These are phyloP conservation scores for Stevia rebaudiana DNA, from an alignment of 140 eudicot genomes.

Conservation along the genomic window DNA sequence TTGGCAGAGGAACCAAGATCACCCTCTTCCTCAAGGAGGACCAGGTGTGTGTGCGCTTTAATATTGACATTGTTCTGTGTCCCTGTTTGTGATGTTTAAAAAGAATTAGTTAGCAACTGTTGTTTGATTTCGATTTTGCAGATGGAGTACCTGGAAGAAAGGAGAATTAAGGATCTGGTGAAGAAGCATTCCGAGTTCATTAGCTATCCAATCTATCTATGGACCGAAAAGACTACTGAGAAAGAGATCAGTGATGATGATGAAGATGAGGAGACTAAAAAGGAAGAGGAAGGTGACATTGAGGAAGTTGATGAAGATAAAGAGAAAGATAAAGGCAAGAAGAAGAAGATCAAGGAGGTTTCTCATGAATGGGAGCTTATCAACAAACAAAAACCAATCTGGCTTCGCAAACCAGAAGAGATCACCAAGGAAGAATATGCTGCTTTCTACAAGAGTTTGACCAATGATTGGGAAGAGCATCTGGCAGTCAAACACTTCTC, in stretches of 20 bases:
- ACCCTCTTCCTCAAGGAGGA: constrained; percentile 74
- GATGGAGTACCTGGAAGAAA: constrained; percentile 67
- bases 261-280: constrained; percentile 44
- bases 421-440: constrained; percentile 75
- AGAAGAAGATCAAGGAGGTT: constrained; percentile 69
- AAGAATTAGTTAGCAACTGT: background rate
- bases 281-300: constrained; percentile 68
- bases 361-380: constrained; percentile 72
- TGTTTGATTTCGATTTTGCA: constrained; percentile 15
- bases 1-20: constrained; percentile 71
- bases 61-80: background rate
- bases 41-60: constrained; percentile 27
- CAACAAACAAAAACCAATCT: constrained; percentile 72
- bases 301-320: constrained; percentile 69
- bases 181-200: constrained; percentile 76
- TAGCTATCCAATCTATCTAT: constrained; percentile 65
- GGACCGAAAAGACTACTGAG: constrained; percentile 70
- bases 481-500: constrained; percentile 72
- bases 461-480: constrained; percentile 79
- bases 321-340: constrained; percentile 54
- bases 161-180: constrained; percentile 71
- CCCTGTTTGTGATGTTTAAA: background rate
- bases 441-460: constrained; percentile 67
- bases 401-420: constrained; percentile 74
- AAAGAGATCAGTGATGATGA: constrained; percentile 72